Percentiles rank a stretch among this genome's conserved stretches.
Evolutionary conservation across 768 basidiomycete genomes (phyloP).

Genomic region (Infundibulicybe gibba): DNA sequence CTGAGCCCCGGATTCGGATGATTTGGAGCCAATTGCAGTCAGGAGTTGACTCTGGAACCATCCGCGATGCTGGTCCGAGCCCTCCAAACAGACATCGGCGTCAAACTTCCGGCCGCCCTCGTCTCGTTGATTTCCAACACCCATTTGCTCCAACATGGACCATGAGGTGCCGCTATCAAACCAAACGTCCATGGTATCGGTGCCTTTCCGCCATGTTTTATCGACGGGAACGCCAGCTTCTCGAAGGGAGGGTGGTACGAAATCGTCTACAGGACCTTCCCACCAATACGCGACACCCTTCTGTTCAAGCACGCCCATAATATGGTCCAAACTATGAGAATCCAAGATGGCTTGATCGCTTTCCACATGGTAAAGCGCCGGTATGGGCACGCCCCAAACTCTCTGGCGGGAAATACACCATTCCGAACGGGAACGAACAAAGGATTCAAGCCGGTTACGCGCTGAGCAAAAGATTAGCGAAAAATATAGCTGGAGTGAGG

Average conservation of each 20-base stretch:
- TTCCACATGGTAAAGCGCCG: conserved; percentile 67
- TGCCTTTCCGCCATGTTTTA: conserved; percentile 69
- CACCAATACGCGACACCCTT: conserved; percentile 90
- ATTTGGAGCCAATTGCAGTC: conserved; percentile 63
- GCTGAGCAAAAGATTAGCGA: conserved; percentile 39
- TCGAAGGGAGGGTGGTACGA: conserved; percentile 61
- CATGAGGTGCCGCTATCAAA: conserved; percentile 97
- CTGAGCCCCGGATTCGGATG: conserved; percentile 23
- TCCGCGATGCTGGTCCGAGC: conserved; percentile 95
- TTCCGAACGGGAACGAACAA: conserved; percentile 85
- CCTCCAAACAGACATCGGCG: conserved; percentile 91
- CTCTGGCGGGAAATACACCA: conserved; percentile 99
- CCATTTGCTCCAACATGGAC: conserved; percentile 62
- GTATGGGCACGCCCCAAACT: conserved; percentile 97
- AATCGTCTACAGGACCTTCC: conserved; percentile 79
- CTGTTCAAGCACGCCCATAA: conserved; percentile 66
- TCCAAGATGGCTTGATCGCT: conserved; percentile 67
- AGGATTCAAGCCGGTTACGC: conserved; percentile 83
- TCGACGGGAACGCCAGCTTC: conserved; percentile 37
- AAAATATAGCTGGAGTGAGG: background rate
- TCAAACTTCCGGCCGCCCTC: conserved; percentile 29
- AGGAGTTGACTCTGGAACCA: conserved; percentile 98
- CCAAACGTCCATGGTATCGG: conserved; percentile 99
- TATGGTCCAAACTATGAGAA: conserved; percentile 62
- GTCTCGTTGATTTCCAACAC: conserved; percentile 20